Conservation (phyloP, 148 eudicot genomes). For the Persicaria maculosa region DNA sequence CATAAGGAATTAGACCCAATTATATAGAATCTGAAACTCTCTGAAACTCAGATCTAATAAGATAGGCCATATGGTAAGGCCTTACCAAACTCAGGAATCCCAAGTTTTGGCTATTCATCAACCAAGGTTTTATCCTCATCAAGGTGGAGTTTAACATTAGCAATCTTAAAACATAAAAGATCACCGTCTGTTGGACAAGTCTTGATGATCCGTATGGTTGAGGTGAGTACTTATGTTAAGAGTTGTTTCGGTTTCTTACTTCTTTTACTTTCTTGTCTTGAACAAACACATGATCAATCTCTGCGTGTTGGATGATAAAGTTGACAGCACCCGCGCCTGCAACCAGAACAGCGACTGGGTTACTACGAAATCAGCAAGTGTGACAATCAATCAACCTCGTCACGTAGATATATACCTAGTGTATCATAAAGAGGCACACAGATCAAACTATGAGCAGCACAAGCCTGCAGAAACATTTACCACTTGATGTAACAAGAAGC, state of each 20-base stretch:
- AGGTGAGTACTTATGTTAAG: not conserved
- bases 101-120: too few species aligned
- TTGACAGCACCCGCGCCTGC: slow-evolving; percentile 75
- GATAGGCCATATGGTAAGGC: too few species aligned
- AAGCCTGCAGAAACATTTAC: slow-evolving; percentile 43
- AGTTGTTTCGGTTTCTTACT: slow-evolving; percentile 34
- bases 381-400: not conserved
- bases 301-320: slow-evolving; percentile 83
- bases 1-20: too few species aligned
- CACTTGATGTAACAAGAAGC: not conserved
- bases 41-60: too few species aligned
- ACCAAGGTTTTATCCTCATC: too few species aligned
- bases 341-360: slow-evolving; percentile 4
- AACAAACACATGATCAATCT: slow-evolving; percentile 74
- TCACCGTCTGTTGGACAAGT: too few species aligned
- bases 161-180: too few species aligned
- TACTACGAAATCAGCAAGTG: not conserved
- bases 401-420: slow-evolving; percentile 46
- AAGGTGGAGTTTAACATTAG: too few species aligned
- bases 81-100: too few species aligned
- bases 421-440: slow-evolving; percentile 98
- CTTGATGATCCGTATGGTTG: not conserved
- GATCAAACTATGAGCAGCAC: slow-evolving; percentile 78
- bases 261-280: slow-evolving; percentile 64
- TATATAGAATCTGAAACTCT: too few species aligned